Percentiles rank a stretch among this genome's conserved stretches.
These are phyloP conservation scores for Trichomonas vaginalis DNA, from an alignment of 208 protist genomes.

Conservation along the genomic window DNA sequence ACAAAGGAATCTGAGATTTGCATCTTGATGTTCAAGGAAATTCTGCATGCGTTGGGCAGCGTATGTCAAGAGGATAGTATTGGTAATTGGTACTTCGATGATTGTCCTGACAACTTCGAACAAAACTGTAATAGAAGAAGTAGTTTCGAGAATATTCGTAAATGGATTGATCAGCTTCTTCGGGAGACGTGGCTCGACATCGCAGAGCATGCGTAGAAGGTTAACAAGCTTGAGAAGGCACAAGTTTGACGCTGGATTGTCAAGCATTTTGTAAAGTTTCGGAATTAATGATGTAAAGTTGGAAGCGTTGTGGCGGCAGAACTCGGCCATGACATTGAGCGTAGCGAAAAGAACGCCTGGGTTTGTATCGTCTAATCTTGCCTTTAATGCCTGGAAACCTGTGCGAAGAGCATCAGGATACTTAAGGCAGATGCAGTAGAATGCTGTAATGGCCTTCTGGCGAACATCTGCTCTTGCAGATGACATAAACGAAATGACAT, in stretches of 20 bases:
- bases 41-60: background rate
- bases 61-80: background rate
- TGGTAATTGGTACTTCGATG: slow-evolving; percentile 7
- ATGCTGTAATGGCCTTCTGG: background rate
- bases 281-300: background rate
- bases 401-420: background rate
- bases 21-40: background rate
- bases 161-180: slow-evolving; percentile 15
- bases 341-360: background rate
- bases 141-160: background rate
- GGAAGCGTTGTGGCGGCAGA: background rate
- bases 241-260: background rate
- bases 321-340: background rate
- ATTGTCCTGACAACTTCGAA: background rate
- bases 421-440: background rate
- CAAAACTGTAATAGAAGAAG: background rate
- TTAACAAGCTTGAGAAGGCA: background rate
- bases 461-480: background rate
- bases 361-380: background rate
- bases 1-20: background rate
- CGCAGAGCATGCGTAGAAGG: background rate
- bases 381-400: background rate
- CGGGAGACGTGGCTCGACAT: background rate
- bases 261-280: background rate
- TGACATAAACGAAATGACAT: background rate